A percentile compares a stretch with the other conserved stretches of the same genome.
phyloP scores from a whole-genome alignment of 352 stramenopile species.

The Elongisporangium anandrum region DNA sequence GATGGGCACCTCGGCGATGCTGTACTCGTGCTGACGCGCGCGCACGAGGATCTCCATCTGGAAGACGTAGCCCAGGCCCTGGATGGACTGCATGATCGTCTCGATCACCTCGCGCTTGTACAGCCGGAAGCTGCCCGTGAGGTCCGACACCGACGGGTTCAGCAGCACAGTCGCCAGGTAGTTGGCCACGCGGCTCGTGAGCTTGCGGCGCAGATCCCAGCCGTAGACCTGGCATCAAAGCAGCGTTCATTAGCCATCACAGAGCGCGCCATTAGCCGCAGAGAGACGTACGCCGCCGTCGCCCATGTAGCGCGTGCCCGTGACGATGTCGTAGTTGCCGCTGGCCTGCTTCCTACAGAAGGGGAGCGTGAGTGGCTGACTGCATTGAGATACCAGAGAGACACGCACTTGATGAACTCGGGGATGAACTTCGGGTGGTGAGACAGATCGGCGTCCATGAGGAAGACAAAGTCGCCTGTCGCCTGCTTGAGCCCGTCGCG shows the following conservation, averaged over 20 bases:
- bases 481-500: conserved; percentile 92
- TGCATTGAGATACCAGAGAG: background rate
- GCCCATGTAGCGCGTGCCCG: conserved; percentile 92
- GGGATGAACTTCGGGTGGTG: conserved; percentile 99
- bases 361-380: background rate
- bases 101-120: conserved; percentile 95
- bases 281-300: conserved; percentile 87
- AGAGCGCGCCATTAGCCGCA: background rate
- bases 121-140: conserved; percentile 97
- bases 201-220: conserved; percentile 95
- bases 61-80: conserved; percentile 95
- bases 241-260: conserved; percentile 1
- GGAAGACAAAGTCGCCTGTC: conserved; percentile 93
- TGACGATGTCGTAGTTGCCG: conserved; percentile 94
- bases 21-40: conserved; percentile 89
- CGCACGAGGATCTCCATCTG: conserved; percentile 99
- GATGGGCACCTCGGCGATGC: conserved; percentile 95
- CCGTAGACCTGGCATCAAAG: conserved; percentile 81
- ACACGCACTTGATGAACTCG: conserved; percentile 77
- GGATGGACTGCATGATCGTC: conserved; percentile 90
- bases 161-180: conserved; percentile 97
- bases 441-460: conserved; percentile 99
- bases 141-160: conserved; percentile 92
- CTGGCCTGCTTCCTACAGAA: conserved; percentile 58
- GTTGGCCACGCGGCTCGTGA: conserved; percentile 96